Conservation (phyloP, 257 asterid species). For the Forsythia suspensa region DNA sequence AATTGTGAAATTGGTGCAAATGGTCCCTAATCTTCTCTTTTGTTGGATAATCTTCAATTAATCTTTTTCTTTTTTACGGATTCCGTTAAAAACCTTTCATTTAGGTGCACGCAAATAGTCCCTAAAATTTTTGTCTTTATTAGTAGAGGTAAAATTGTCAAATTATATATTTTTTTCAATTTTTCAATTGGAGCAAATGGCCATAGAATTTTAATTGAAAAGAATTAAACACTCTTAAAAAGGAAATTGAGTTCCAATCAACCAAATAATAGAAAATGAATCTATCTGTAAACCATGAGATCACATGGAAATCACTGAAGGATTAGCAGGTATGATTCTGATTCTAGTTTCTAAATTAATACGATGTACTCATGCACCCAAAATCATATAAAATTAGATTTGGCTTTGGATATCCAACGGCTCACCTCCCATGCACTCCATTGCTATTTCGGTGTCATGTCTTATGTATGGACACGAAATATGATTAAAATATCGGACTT, state of each 20-base stretch:
- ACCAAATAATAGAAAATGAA: neutral
- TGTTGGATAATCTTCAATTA: too few species aligned
- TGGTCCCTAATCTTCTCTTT: too few species aligned
- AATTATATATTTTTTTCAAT: too few species aligned
- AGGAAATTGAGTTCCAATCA: neutral
- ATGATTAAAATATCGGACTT: too few species aligned
- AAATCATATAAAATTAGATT: neutral
- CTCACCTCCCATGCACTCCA: neutral
- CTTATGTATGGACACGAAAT: neutral
- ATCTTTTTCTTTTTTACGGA: too few species aligned
- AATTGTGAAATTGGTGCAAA: too few species aligned
- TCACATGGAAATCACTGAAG: conserved; percentile 28
- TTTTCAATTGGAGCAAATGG: too few species aligned
- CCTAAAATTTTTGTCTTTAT: too few species aligned
- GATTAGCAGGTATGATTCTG: conserved; percentile 31
- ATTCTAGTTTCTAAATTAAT: conserved; percentile 5
- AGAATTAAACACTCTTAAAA: neutral
- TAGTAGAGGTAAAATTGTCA: too few species aligned
- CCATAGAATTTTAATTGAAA: too few species aligned
- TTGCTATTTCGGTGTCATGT: conserved; percentile 3
- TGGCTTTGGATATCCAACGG: neutral
- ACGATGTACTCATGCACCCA: neutral
- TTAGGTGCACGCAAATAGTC: too few species aligned
- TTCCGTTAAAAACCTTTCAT: too few species aligned
- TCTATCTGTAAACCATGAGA: neutral